A percentile compares a stretch with the other conserved stretches of the same genome.
Evolutionary conservation across 768 basidiomycete genomes (phyloP).

Genomic region (Porpolomopsis calyptriformis): DNA sequence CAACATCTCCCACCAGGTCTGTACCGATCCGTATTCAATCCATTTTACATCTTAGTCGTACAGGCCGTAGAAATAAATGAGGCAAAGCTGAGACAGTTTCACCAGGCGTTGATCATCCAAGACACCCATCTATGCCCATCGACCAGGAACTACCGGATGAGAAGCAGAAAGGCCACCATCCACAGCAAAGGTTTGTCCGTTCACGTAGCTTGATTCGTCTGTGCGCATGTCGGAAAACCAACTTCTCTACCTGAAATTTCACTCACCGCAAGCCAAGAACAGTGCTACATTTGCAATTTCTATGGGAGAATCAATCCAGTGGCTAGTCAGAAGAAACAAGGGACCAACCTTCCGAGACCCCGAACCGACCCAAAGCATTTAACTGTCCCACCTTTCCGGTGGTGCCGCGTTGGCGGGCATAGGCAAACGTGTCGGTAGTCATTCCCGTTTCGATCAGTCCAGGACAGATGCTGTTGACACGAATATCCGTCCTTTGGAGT

Average conservation of each 20-base stretch:
- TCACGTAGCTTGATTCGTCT: slow-evolving; percentile 90
- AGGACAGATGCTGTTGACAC: slow-evolving; percentile 85
- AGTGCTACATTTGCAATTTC: slow-evolving; percentile 82
- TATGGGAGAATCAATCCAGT: slow-evolving; percentile 20
- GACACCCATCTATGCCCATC: slow-evolving; percentile 37
- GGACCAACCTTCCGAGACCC: slow-evolving; percentile 61
- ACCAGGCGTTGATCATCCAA: no score
- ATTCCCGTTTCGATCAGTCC: slow-evolving; percentile 92
- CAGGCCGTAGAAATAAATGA: background rate
- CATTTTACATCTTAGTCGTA: background rate
- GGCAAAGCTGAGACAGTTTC: no score
- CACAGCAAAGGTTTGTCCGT: slow-evolving; percentile 77
- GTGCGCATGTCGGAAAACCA: slow-evolving; percentile 4
- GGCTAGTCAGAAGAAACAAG: slow-evolving; percentile 4
- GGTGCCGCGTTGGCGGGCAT: slow-evolving; percentile 67
- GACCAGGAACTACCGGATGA: slow-evolving; percentile 68
- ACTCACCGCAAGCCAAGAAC: slow-evolving; percentile 79
- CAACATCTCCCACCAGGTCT: no score
- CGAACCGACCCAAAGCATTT: slow-evolving; percentile 76
- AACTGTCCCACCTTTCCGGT: slow-evolving; percentile 69
- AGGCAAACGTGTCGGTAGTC: slow-evolving; percentile 69
- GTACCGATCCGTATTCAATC: background rate
- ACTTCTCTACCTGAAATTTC: slow-evolving; percentile 2
- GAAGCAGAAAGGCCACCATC: slow-evolving; percentile 82
- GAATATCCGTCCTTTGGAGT: slow-evolving; percentile 70